Percentiles rank a stretch among this genome's conserved stretches.
Evolutionary conservation across 805 yeast species (phyloP).

Genomic region (Zygotorulaspora florentina): DNA sequence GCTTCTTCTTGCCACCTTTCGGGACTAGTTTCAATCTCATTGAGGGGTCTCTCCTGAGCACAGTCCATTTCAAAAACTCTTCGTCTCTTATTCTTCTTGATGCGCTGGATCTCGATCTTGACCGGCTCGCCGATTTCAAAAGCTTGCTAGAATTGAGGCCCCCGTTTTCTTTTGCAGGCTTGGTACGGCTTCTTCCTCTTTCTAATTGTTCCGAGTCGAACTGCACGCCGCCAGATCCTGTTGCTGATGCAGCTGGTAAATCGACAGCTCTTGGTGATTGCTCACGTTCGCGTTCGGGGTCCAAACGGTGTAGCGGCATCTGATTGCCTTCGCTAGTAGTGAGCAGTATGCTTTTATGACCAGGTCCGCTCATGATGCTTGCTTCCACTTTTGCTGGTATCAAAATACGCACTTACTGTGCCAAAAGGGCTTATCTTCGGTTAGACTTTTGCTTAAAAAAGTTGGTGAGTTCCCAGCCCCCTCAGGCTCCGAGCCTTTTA

Average conservation of each 20-base stretch:
- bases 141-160: conserved; percentile 7
- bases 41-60: conserved; percentile 70
- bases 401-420: neutral
- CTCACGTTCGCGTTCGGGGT: neutral
- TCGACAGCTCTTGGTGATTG: neutral
- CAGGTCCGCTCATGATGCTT: conserved; percentile 8
- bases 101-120: conserved; percentile 33
- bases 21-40: conserved; percentile 44
- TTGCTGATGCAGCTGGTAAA: neutral
- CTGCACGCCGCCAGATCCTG: conserved; percentile 19
- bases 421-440: too few species aligned
- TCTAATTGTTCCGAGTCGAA: conserved; percentile 30
- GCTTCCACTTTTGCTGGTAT: neutral
- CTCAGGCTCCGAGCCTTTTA: neutral
- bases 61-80: conserved; percentile 55
- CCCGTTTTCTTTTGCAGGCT: conserved; percentile 13
- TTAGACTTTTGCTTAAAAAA: too few species aligned
- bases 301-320: neutral
- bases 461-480: neutral
- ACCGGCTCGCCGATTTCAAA: conserved; percentile 21
- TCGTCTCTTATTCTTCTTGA: conserved; percentile 27
- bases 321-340: conserved; percentile 23
- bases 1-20: conserved; percentile 17
- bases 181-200: conserved; percentile 30
- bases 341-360: conserved; percentile 23